Conservation (phyloP, 2,329 filamentous ascomycete genomes). For the Orbilia oligospora region DNA sequence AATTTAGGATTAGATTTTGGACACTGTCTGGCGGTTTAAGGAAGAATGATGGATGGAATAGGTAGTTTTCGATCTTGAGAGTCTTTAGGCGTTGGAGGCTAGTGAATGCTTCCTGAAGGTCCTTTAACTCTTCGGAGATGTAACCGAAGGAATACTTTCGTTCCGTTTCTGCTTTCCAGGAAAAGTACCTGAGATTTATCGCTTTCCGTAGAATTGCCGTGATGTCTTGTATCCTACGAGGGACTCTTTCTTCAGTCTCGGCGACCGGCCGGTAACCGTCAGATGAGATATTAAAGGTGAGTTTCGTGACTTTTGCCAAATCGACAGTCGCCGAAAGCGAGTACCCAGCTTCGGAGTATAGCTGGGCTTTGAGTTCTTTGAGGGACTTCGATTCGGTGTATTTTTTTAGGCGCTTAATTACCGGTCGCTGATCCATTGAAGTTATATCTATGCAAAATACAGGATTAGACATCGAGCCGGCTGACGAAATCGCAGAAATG, state of each 20-base stretch:
- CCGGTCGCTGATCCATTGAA: background rate
- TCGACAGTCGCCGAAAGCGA: background rate
- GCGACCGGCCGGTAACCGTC: background rate
- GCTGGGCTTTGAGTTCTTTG: background rate
- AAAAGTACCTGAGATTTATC: background rate
- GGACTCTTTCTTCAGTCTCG: background rate
- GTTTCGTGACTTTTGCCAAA: background rate
- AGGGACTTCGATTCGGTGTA: background rate
- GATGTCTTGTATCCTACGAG: background rate
- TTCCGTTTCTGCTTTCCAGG: background rate
- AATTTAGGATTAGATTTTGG: background rate
- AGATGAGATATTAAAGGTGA: background rate
- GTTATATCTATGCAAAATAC: background rate
- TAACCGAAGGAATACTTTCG: background rate
- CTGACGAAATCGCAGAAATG: background rate
- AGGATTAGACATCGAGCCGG: background rate
- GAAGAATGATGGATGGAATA: slow-evolving; percentile 12
- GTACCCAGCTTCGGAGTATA: background rate
- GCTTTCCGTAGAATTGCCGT: background rate
- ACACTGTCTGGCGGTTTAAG: background rate
- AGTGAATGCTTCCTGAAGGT: background rate
- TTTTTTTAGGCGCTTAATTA: background rate
- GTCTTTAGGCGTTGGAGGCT: background rate
- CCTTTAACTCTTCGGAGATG: background rate
- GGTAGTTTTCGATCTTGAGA: background rate